A percentile compares a stretch with the other conserved stretches of the same genome.
These are phyloP conservation scores for Boletus sensibilis DNA, from an alignment of 768 basidiomycete genomes.

Conservation along the genomic window DNA sequence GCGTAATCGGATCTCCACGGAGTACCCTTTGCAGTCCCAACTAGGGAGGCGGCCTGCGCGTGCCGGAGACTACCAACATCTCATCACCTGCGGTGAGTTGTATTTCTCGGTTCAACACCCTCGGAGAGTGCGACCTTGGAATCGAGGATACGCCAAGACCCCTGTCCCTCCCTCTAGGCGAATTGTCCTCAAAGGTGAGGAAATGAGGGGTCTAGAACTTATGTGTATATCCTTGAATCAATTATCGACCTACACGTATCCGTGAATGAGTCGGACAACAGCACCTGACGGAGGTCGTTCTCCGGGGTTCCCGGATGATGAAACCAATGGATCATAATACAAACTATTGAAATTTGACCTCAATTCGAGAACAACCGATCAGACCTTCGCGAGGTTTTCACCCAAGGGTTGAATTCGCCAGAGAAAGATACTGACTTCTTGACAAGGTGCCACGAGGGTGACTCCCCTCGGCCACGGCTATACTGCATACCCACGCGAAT, in stretches of 20 bases:
- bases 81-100: not conserved
- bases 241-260: not conserved
- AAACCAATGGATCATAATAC: constrained; percentile 6
- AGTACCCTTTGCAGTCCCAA: not conserved
- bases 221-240: constrained; percentile 2
- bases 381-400: not conserved
- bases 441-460: constrained; percentile 1
- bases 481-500: not conserved
- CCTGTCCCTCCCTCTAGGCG: not conserved
- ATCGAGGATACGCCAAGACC: not conserved
- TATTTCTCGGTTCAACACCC: not conserved
- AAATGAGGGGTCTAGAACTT: not conserved
- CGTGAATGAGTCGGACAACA: constrained; percentile 13
- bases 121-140: not conserved
- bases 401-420: constrained; percentile 6
- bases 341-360: constrained; percentile 2
- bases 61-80: not conserved
- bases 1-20: constrained; percentile 27
- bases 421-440: constrained; percentile 4
- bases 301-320: constrained; percentile 7
- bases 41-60: constrained; percentile 1
- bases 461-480: not conserved
- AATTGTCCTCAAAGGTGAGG: not conserved
- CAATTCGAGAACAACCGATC: not conserved
- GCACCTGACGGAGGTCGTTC: constrained; percentile 9